Conservation (phyloP, 305 asterid species). For the Rubia balearica region DNA sequence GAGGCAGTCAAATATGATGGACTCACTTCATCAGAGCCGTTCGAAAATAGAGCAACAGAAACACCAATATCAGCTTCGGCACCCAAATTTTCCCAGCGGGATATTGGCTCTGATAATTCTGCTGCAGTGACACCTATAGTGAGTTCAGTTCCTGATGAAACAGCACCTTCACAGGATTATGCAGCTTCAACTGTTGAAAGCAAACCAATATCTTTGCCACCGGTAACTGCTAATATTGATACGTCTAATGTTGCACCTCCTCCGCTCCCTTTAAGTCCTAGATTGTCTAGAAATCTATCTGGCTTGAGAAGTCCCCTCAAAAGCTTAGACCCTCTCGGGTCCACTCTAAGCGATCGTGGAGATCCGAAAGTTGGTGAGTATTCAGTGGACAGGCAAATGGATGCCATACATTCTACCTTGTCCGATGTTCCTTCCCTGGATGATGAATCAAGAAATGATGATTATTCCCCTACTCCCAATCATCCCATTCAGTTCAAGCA, state of each 20-base stretch:
- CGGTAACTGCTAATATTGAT: conserved; percentile 34
- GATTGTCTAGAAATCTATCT: conserved; percentile 56
- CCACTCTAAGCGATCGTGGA: conserved; percentile 35
- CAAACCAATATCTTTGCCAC: conserved; percentile 39
- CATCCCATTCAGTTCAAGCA: conserved; percentile 64
- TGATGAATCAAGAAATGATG: conserved; percentile 47
- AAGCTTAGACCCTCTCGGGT: conserved; percentile 49
- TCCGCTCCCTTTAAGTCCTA: conserved; percentile 65
- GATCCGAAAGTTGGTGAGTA: conserved; percentile 49
- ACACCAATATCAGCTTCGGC: conserved; percentile 43
- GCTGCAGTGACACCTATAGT: conserved; percentile 33
- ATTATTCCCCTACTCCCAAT: conserved; percentile 40
- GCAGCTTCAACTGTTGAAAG: conserved; percentile 38
- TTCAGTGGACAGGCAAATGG: conserved; percentile 64
- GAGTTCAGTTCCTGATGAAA: conserved; percentile 37
- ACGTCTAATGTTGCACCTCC: conserved; percentile 48
- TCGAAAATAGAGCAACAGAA: conserved; percentile 42
- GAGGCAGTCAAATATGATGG: conserved; percentile 47
- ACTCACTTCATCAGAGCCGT: conserved; percentile 31
- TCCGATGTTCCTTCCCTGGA: conserved; percentile 57
- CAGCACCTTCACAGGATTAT: conserved; percentile 36
- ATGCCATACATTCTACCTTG: conserved; percentile 34
- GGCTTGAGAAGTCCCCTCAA: conserved; percentile 55
- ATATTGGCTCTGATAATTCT: conserved; percentile 38
- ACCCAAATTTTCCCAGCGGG: conserved; percentile 44